A percentile compares a stretch with the other conserved stretches of the same genome.
phyloP scores from a whole-genome alignment of 2,329 filamentous ascomycete species.

The Colletotrichum falcatum region DNA sequence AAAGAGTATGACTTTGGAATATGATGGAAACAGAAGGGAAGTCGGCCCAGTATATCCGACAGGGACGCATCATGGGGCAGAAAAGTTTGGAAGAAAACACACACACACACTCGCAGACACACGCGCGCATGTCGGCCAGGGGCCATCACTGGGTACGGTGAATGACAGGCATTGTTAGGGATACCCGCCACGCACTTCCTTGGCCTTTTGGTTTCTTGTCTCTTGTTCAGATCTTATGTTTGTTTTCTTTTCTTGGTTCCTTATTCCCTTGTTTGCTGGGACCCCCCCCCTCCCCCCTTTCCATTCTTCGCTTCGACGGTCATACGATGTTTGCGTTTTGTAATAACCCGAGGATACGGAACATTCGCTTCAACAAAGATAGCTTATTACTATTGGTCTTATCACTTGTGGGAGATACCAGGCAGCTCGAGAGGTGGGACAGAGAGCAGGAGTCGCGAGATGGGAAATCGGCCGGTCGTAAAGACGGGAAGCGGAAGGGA shows the following conservation, averaged over 20 bases:
- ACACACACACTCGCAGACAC: background rate
- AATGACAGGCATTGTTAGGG: constrained; percentile 37
- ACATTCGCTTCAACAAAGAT: constrained; percentile 41
- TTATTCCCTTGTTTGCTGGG: constrained; percentile 29
- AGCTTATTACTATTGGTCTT: constrained; percentile 1
- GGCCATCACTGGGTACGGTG: constrained; percentile 23
- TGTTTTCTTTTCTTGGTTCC: constrained; percentile 22
- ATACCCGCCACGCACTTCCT: constrained; percentile 38
- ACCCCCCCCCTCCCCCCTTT: constrained; percentile 4
- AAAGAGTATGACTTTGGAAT: constrained; percentile 24
- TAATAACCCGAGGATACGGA: constrained; percentile 35
- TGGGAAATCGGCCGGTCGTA: background rate
- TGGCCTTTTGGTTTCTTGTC: background rate
- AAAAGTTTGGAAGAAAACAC: constrained; percentile 31
- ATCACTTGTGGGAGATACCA: background rate
- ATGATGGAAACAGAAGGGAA: background rate
- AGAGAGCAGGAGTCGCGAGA: background rate
- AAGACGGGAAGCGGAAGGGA: background rate
- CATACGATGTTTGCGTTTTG: constrained; percentile 19
- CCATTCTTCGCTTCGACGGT: constrained; percentile 33
- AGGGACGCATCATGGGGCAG: constrained; percentile 24
- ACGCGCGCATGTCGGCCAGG: background rate
- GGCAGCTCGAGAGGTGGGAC: background rate
- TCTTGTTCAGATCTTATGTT: constrained; percentile 41
- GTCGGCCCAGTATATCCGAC: constrained; percentile 13